Evolutionary conservation across 176 grass and related monocot genomes (phyloP).

Genomic region (Chrysopogon serrulatus): DNA sequence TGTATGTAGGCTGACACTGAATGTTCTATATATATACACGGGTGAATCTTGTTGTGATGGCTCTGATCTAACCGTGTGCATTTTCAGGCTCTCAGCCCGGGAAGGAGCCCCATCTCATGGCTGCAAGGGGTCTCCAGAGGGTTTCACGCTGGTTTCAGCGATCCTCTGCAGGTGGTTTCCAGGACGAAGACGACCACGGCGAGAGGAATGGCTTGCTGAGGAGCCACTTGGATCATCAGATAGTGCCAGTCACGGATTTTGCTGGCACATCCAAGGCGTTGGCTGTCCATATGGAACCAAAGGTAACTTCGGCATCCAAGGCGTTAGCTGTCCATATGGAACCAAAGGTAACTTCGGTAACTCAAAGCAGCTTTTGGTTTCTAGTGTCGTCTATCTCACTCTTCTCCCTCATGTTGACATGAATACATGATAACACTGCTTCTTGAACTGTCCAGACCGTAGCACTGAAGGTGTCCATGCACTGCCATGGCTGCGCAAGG

Average conservation of each 20-base stretch:
- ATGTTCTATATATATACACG: background rate
- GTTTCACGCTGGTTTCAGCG: conserved; percentile 42
- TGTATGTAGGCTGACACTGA: background rate
- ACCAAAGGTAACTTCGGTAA: conserved; percentile 40
- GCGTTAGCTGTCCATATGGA: conserved; percentile 38
- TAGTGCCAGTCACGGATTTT: conserved; percentile 48
- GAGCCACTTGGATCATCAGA: conserved; percentile 58
- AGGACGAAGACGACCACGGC: conserved; percentile 28
- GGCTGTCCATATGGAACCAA: conserved; percentile 44
- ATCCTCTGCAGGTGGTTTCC: conserved; percentile 1
- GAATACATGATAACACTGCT: background rate
- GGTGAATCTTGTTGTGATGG: background rate
- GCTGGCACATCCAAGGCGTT: conserved; percentile 10
- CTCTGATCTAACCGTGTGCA: background rate
- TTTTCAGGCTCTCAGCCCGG: background rate
- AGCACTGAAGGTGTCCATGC: conserved; percentile 79
- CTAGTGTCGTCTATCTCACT: background rate
- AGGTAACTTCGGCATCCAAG: conserved; percentile 39
- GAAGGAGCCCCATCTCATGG: background rate
- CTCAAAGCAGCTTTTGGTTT: background rate
- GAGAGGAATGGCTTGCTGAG: conserved; percentile 64
- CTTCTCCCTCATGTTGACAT: no score
- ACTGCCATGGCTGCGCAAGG: conserved; percentile 85
- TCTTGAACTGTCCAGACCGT: conserved; percentile 50
- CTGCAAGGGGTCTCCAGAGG: conserved; percentile 30